Evolutionary conservation across 2,329 filamentous ascomycete species (phyloP), one percentile per base, ranked within the genome.

Genomic region (Fusarium abutilonis): DNA sequence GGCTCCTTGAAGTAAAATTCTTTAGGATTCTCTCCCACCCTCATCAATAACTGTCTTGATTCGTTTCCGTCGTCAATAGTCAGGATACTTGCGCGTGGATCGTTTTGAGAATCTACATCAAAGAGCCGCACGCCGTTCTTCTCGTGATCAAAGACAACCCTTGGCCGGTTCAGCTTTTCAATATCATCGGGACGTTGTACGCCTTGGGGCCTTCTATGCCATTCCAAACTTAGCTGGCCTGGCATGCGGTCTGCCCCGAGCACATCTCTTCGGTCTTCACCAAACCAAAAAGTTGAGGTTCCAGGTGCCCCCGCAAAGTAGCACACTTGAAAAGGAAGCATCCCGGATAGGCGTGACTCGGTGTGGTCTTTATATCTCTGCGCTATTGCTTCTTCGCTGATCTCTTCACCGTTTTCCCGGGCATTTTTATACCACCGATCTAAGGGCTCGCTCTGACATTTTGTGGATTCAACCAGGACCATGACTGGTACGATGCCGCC

Each of bases 241-340:
- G 68, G 68, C 68, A 71, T 70, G n/a, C 64, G 64, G 35, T 70
- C 68, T 23, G 68, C 63, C 9, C 68, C 65, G 28, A 70, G 64
- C 13, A 70, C 68, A 21, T 70, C 68, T 23, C 68, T 40, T 9
- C 68, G 53, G 48, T 70, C 68, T 34, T 70, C 68, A 10, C 68
- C 68, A 43, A 70, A 70, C 68, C 68, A 70, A 19, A 69, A 44
- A 9, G 28, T 43, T 6, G 56, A 26, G 32, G 45, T 48, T 5
- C 64, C 66, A 10, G 65, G 68, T 8, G 52, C 65, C 31, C 60
- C 52, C 3, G 64, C 52, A 19, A 52, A 57, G 36, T 70, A 71
- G 57, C 68, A 71, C 31, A 69, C 68, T 26, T 71, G 67, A 21
- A 70, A 70, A 0, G 68, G 68, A 23, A 70, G 56, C 53, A 70